Percentiles rank a stretch among this genome's conserved stretches.
These are phyloP conservation scores for Cercospora sojina DNA, from an alignment of 2,329 filamentous ascomycete species.

Conservation along the genomic window DNA sequence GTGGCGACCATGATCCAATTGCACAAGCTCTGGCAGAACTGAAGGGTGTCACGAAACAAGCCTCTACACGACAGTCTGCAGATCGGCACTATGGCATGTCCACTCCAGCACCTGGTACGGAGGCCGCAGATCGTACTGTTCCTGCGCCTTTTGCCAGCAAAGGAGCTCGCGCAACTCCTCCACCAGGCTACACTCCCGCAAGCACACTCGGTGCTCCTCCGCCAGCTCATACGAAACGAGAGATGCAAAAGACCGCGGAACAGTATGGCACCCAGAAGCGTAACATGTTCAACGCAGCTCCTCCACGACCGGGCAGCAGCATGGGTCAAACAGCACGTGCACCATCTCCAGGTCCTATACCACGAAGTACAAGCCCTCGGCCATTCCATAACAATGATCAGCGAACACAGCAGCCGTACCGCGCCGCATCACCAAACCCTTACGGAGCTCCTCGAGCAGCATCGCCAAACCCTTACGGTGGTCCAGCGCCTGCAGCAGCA, in stretches of 20 bases:
- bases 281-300: constrained; percentile 64
- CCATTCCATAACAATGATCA: constrained; percentile 49
- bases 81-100: constrained; percentile 93
- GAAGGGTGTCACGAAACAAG: constrained; percentile 81
- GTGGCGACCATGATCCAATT: constrained; percentile 74
- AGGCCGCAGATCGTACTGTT: constrained; percentile 45
- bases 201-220: constrained; percentile 83
- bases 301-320: constrained; percentile 32
- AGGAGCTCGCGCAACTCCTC: constrained; percentile 67
- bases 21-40: constrained; percentile 88
- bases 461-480: constrained; percentile 52
- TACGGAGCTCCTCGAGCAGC: constrained; percentile 47
- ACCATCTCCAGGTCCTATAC: constrained; percentile 64
- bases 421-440: constrained; percentile 61
- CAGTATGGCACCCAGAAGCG: constrained; percentile 82
- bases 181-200: constrained; percentile 80
- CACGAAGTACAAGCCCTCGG: constrained; percentile 58
- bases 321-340: constrained; percentile 43
- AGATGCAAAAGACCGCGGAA: constrained; percentile 93
- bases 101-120: constrained; percentile 64
- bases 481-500: constrained; percentile 30
- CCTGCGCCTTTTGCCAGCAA: constrained; percentile 48
- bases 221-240: constrained; percentile 85
- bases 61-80: constrained; percentile 81
- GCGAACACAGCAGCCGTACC: constrained; percentile 32